A percentile compares a stretch with the other conserved stretches of the same genome.
phyloP scores from a whole-genome alignment of 148 eudicot genomes.

The Diospyros kaki region DNA sequence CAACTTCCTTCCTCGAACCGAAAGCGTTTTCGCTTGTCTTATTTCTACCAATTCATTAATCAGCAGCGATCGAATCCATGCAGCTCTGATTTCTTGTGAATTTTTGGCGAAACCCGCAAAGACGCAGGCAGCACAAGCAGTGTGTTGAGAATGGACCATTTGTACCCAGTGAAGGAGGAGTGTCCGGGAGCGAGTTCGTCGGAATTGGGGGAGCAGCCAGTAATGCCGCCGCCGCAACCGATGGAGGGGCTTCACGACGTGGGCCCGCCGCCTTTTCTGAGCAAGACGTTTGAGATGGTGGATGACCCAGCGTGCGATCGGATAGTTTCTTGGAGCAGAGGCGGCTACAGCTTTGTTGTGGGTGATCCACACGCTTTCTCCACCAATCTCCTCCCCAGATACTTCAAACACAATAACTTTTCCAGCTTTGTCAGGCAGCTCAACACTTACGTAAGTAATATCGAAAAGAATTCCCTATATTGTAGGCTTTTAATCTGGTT shows the following conservation, averaged over 20 bases:
- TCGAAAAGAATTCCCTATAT: too few species aligned
- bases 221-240: constrained; percentile 37
- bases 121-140: too few species aligned
- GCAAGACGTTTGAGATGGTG: constrained; percentile 82
- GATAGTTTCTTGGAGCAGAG: constrained; percentile 77
- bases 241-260: constrained; percentile 74
- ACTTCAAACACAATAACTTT: constrained; percentile 85
- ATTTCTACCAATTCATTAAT: constrained; percentile 3
- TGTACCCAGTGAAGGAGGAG: constrained; percentile 62
- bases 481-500: too few species aligned
- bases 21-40: neutral
- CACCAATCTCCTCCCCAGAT: constrained; percentile 58
- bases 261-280: constrained; percentile 86
- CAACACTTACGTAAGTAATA: constrained; percentile 80
- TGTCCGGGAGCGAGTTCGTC: constrained; percentile 36
- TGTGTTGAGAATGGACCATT: constrained; percentile 35
- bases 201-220: constrained; percentile 19
- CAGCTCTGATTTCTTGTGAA: neutral
- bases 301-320: constrained; percentile 53
- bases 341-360: constrained; percentile 81
- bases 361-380: constrained; percentile 87
- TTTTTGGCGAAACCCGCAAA: neutral
- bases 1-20: neutral
- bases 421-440: constrained; percentile 97
- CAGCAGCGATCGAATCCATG: neutral